A percentile compares a stretch with the other conserved stretches of the same genome.
These are phyloP conservation scores for Lycium ferocissimum DNA, from an alignment of 257 asterid species.

Conservation along the genomic window DNA sequence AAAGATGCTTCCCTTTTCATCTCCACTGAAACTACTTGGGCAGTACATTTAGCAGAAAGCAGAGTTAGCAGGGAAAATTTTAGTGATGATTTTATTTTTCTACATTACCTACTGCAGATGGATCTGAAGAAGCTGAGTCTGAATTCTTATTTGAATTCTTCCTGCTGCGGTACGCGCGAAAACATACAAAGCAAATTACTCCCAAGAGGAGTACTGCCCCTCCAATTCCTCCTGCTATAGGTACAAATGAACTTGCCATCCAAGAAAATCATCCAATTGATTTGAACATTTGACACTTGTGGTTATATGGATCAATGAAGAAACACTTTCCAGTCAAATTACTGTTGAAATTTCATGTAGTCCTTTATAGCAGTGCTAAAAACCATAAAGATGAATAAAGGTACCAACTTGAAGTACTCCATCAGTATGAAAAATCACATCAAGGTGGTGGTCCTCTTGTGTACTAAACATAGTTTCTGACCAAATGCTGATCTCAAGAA, in stretches of 20 bases:
- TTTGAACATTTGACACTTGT: conserved; percentile 50
- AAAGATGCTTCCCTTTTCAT: conserved; percentile 48
- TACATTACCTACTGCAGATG: conserved; percentile 65
- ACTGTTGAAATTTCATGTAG: not conserved
- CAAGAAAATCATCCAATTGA: conserved; percentile 36
- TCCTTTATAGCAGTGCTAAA: not conserved
- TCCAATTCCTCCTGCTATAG: conserved; percentile 57
- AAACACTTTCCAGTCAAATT: not conserved
- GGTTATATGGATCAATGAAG: not conserved
- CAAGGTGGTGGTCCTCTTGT: conserved; percentile 16
- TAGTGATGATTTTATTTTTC: not conserved
- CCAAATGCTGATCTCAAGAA: conserved; percentile 36
- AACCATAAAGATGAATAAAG: not conserved
- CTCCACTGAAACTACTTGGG: conserved; percentile 43
- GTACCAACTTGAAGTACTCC: conserved; percentile 7
- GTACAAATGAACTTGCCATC: conserved; percentile 61
- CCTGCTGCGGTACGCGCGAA: conserved; percentile 40
- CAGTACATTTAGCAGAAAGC: conserved; percentile 26
- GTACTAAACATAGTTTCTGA: not conserved
- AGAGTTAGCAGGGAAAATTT: conserved; percentile 15
- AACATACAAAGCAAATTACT: conserved; percentile 43
- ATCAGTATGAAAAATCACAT: not conserved
- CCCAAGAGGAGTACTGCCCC: conserved; percentile 51
- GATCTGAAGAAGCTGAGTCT: conserved; percentile 72
- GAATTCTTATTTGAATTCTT: conserved; percentile 57